These are phyloP conservation scores for Isatis lusitanica DNA, from an alignment of 441 rosid species.

Conservation along the genomic window DNA sequence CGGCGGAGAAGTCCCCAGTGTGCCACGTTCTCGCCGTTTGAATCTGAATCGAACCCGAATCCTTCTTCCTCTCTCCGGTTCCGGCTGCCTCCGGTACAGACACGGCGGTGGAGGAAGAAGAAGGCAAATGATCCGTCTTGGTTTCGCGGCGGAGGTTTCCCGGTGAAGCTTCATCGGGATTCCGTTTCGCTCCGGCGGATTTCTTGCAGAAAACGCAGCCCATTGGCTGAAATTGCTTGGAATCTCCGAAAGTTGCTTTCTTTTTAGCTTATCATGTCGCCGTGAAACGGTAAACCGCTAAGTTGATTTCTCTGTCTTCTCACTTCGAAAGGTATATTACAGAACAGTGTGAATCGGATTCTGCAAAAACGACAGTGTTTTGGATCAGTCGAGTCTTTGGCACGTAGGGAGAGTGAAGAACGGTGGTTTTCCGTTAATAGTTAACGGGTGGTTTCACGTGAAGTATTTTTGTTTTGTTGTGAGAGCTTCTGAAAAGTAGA, in stretches of 20 bases:
- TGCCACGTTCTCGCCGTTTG: conserved; percentile 34
- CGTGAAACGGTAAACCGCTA: conserved; percentile 24
- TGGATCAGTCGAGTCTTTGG: conserved; percentile 16
- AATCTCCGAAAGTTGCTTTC: conserved; percentile 4
- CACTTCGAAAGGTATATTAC: conserved; percentile 2
- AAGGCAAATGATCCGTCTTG: conserved; percentile 33
- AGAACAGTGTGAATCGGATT: neutral
- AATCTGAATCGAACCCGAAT: conserved; percentile 27
- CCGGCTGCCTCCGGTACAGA: conserved; percentile 23
- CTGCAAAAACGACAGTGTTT: neutral
- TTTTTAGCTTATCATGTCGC: conserved; percentile 25
- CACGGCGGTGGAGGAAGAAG: conserved; percentile 4
- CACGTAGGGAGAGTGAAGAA: conserved; percentile 7
- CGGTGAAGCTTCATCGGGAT: conserved; percentile 33
- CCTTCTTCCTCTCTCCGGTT: conserved; percentile 36
- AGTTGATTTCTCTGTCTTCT: neutral
- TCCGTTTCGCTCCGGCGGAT: conserved; percentile 29
- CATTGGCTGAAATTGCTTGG: conserved; percentile 36
- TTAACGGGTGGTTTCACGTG: neutral
- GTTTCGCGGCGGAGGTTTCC: conserved; percentile 37
- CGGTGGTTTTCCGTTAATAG: conserved; percentile 18
- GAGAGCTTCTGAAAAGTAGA: neutral
- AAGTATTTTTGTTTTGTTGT: neutral
- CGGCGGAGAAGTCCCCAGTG: conserved; percentile 46
- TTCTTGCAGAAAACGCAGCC: conserved; percentile 65